These are phyloP conservation scores for Neurospora hispaniola DNA, from an alignment of 495 filamentous ascomycete genomes.

Conservation along the genomic window DNA sequence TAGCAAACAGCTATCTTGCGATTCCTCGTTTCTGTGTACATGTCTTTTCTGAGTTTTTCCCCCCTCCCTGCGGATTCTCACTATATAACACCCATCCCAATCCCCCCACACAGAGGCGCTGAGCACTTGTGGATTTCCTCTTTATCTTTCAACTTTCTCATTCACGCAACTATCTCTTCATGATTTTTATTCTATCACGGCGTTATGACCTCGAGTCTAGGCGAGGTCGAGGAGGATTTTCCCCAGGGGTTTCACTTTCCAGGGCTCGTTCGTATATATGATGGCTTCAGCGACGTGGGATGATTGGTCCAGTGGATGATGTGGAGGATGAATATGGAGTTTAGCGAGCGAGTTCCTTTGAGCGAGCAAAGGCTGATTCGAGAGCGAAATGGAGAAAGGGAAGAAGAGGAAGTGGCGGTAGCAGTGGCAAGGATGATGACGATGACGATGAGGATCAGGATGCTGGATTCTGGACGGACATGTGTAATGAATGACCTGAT, in stretches of 20 bases:
- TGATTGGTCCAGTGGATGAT: not conserved
- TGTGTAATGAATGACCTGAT: not conserved
- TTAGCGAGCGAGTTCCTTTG: not conserved
- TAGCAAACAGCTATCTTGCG: not conserved
- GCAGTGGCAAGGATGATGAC: not conserved
- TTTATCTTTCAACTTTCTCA: not conserved
- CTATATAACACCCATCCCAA: not conserved
- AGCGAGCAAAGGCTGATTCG: not conserved
- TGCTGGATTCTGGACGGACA: not conserved
- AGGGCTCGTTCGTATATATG: not conserved
- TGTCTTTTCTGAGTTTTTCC: not conserved
- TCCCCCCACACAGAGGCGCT: not conserved
- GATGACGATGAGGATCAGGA: not conserved
- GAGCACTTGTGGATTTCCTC: not conserved
- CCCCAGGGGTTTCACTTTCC: not conserved
- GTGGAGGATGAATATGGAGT: not conserved
- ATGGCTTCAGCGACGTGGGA: not conserved
- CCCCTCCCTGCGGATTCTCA: not conserved
- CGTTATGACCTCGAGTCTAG: not conserved
- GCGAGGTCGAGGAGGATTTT: not conserved
- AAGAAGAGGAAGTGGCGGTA: not conserved
- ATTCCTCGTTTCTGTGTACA: slow-evolving; percentile 5
- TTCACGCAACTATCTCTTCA: not conserved
- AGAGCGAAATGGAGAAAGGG: not conserved
- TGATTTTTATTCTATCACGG: not conserved